A percentile compares a stretch with the other conserved stretches of the same genome.
Conservation (phyloP, 2,329 filamentous ascomycete genomes). For the Aureobasidium sp. region DNA sequence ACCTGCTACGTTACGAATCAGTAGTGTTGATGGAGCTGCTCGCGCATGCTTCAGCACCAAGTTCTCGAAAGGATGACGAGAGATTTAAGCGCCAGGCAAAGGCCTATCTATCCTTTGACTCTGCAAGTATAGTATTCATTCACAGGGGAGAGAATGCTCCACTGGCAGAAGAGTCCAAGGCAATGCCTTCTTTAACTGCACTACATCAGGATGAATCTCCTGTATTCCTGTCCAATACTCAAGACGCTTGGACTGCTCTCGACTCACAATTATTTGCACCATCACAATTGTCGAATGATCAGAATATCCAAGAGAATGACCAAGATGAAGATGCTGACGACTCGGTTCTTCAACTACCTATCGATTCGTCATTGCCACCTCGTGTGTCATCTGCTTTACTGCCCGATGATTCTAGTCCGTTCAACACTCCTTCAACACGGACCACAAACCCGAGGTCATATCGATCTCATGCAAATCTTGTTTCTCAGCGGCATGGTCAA, state of each 20-base stretch:
- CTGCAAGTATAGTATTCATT: not conserved
- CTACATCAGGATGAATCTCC: not conserved
- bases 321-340: not conserved
- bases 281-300: slow-evolving; percentile 19
- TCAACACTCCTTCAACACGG: not conserved
- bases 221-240: slow-evolving; percentile 47
- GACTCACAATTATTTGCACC: slow-evolving; percentile 46
- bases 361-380: not conserved
- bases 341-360: not conserved
- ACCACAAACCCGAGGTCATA: too few species aligned
- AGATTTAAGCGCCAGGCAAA: slow-evolving; percentile 43
- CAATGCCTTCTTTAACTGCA: not conserved
- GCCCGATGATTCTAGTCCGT: not conserved
- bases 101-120: slow-evolving; percentile 44
- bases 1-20: not conserved
- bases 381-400: not conserved
- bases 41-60: slow-evolving; percentile 51
- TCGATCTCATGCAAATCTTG: not conserved
- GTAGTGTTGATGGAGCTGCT: slow-evolving; percentile 41
- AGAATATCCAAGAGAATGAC: not conserved
- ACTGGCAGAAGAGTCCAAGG: not conserved
- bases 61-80: slow-evolving; percentile 46
- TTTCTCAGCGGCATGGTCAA: not conserved
- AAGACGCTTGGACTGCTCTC: slow-evolving; percentile 43
- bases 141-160: not conserved